These are phyloP conservation scores for Metarhizium humberi DNA, from an alignment of 2,329 filamentous ascomycete genomes.

Conservation along the genomic window DNA sequence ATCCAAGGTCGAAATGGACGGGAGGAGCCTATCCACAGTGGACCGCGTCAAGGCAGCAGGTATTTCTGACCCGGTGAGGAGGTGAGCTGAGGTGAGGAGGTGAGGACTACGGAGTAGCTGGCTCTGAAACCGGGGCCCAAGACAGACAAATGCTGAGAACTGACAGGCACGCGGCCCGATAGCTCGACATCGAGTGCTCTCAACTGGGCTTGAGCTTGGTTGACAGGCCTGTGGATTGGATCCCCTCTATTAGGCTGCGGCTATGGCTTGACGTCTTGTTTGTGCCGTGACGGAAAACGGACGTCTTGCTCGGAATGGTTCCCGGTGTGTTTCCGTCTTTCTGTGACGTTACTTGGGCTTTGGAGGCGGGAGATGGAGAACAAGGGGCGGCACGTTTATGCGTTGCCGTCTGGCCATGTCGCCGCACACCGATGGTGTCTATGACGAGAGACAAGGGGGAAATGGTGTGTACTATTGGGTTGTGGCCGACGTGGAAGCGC, in stretches of 20 bases:
- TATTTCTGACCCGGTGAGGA: too few species aligned
- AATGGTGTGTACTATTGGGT: neutral
- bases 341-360: neutral
- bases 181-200: too few species aligned
- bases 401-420: neutral
- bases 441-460: neutral
- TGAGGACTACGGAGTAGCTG: too few species aligned
- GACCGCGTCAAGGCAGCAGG: neutral
- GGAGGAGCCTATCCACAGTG: neutral
- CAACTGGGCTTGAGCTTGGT: too few species aligned
- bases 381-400: neutral
- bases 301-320: neutral
- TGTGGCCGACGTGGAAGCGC: neutral
- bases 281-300: too few species aligned
- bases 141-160: too few species aligned
- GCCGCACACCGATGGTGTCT: neutral
- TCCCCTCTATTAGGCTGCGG: too few species aligned
- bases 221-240: too few species aligned
- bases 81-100: too few species aligned
- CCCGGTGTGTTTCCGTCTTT: neutral
- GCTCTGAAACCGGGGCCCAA: too few species aligned
- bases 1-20: neutral
- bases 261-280: too few species aligned
- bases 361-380: neutral
- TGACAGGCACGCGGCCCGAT: too few species aligned